Conservation (phyloP, 73 alveolate genomes). For the Paramecium biaurelia region DNA sequence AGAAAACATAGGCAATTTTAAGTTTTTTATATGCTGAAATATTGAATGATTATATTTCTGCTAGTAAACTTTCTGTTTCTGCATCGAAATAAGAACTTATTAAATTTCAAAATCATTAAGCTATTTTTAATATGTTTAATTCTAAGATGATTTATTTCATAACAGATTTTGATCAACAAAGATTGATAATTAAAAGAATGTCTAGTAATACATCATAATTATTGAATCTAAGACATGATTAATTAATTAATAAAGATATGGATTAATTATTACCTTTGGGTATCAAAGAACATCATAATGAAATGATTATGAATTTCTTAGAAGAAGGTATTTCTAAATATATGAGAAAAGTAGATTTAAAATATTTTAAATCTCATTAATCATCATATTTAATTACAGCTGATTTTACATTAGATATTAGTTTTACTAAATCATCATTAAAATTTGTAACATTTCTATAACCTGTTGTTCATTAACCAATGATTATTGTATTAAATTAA, state of each 20-base stretch:
- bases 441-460: background rate
- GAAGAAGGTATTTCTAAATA: background rate
- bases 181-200: background rate
- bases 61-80: background rate
- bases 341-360: background rate
- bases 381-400: background rate
- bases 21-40: constrained; percentile 3
- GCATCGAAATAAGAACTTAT: background rate
- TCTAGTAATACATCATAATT: background rate
- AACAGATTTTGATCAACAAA: background rate
- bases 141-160: background rate
- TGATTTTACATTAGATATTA: background rate
- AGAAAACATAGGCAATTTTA: background rate
- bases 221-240: background rate
- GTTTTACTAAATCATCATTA: background rate
- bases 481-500: background rate
- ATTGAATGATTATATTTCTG: background rate
- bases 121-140: background rate
- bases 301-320: background rate
- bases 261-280: background rate
- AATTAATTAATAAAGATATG: background rate
- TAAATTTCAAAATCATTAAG: background rate
- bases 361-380: background rate
- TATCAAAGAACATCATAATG: background rate
- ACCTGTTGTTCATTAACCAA: background rate